phyloP scores from a whole-genome alignment of 2,329 filamentous ascomycete species.

The Aspergillus puulaauensis region DNA sequence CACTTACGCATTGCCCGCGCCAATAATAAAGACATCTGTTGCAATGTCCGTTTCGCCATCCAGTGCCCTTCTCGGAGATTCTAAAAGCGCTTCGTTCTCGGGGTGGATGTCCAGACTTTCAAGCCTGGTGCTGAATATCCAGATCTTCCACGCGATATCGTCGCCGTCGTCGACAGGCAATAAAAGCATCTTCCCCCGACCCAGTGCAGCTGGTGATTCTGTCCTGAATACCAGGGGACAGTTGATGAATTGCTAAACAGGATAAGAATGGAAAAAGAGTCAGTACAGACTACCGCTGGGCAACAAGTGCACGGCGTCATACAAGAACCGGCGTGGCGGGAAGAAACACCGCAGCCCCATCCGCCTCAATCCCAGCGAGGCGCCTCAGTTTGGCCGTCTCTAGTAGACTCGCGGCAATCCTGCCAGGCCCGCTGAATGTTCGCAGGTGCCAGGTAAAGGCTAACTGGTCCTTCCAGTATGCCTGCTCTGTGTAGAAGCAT shows the following conservation, averaged over 20 bases:
- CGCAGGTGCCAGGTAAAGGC: slow-evolving; percentile 41
- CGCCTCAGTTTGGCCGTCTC: slow-evolving; percentile 1
- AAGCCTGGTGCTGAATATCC: slow-evolving; percentile 25
- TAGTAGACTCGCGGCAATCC: slow-evolving; percentile 24
- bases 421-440: slow-evolving; percentile 25
- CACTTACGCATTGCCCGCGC: slow-evolving; percentile 43
- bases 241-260: slow-evolving; percentile 30
- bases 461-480: slow-evolving; percentile 40
- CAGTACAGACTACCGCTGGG: neutral
- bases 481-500: slow-evolving; percentile 33
- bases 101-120: slow-evolving; percentile 21
- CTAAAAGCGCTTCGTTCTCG: slow-evolving; percentile 23
- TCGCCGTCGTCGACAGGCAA: slow-evolving; percentile 19
- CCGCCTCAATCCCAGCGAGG: slow-evolving; percentile 5
- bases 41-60: slow-evolving; percentile 2
- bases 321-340: slow-evolving; percentile 17
- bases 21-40: slow-evolving; percentile 38
- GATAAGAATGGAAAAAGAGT: neutral
- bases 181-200: slow-evolving; percentile 34
- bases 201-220: slow-evolving; percentile 25
- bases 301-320: neutral
- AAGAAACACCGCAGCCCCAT: slow-evolving; percentile 15
- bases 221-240: slow-evolving; percentile 35
- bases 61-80: slow-evolving; percentile 13
- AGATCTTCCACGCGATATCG: slow-evolving; percentile 26